phyloP scores from a whole-genome alignment of 1,139 yeast genomes.

The Debaryomyces subglobosus region DNA sequence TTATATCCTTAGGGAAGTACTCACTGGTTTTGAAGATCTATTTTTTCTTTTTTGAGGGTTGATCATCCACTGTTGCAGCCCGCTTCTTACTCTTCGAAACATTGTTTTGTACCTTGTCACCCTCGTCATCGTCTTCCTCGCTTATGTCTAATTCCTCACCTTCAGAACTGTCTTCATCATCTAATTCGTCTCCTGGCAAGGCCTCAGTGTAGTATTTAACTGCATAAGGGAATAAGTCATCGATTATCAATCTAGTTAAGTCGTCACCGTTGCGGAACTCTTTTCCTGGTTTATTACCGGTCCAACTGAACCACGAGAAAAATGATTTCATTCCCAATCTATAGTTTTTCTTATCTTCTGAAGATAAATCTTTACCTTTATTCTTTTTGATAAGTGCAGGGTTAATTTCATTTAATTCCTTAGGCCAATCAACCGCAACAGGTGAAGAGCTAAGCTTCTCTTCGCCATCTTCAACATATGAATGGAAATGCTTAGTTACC shows the following conservation, averaged over 20 bases:
- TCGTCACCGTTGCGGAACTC: constrained; percentile 76
- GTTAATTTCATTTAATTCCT: constrained; percentile 51
- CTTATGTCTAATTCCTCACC: constrained; percentile 61
- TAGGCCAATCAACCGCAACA: constrained; percentile 63
- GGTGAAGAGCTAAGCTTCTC: constrained; percentile 54
- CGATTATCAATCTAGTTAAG: constrained; percentile 61
- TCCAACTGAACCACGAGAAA: constrained; percentile 77
- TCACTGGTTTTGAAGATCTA: background rate
- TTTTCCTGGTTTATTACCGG: constrained; percentile 71
- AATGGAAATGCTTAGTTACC: constrained; percentile 55
- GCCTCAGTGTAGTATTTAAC: constrained; percentile 75
- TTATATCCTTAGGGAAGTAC: too few relatives aligned
- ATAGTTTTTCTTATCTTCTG: constrained; percentile 61
- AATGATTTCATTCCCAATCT: constrained; percentile 73
- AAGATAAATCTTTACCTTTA: constrained; percentile 35
- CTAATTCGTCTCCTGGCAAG: constrained; percentile 57
- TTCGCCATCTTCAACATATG: constrained; percentile 49
- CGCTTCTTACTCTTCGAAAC: background rate
- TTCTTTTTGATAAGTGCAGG: constrained; percentile 48
- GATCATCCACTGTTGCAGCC: background rate
- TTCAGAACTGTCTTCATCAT: constrained; percentile 54
- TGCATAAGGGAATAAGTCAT: constrained; percentile 72
- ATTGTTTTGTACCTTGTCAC: background rate
- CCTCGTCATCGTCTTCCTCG: constrained; percentile 10
- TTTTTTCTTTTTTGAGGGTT: constrained; percentile 4